Evolutionary conservation across 2,329 filamentous ascomycete genomes (phyloP).

Genomic region (Ophiobolus disseminans): DNA sequence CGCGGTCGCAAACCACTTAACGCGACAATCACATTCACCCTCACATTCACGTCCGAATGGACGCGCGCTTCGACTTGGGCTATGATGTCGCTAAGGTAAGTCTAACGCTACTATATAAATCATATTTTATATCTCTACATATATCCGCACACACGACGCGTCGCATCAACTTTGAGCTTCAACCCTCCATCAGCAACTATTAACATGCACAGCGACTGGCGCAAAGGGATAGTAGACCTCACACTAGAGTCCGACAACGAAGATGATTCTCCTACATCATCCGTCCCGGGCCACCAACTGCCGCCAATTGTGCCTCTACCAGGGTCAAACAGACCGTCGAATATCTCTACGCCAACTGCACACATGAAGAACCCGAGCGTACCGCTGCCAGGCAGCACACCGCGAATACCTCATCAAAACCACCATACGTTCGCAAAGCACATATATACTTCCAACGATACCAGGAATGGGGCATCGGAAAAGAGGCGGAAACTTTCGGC

Average conservation of each 20-base stretch:
- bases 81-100: constrained; percentile 30
- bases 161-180: neutral
- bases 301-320: constrained; percentile 8
- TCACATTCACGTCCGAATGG: constrained; percentile 16
- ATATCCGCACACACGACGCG: neutral
- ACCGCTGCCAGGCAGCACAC: neutral
- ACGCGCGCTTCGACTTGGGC: constrained; percentile 19
- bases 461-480: neutral
- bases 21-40: constrained; percentile 23
- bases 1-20: constrained; percentile 25
- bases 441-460: neutral
- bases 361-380: neutral
- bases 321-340: neutral
- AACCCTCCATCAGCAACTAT: neutral
- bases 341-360: neutral
- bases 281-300: neutral
- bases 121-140: neutral
- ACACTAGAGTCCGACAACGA: constrained; percentile 29
- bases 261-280: constrained; percentile 3
- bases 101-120: neutral
- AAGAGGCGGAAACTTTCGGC: constrained; percentile 35
- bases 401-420: neutral
- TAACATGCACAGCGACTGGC: constrained; percentile 28
- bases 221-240: constrained; percentile 28
- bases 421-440: too few species aligned